Conservation (phyloP, 106 monocot species). For the Allium fistulosum region DNA sequence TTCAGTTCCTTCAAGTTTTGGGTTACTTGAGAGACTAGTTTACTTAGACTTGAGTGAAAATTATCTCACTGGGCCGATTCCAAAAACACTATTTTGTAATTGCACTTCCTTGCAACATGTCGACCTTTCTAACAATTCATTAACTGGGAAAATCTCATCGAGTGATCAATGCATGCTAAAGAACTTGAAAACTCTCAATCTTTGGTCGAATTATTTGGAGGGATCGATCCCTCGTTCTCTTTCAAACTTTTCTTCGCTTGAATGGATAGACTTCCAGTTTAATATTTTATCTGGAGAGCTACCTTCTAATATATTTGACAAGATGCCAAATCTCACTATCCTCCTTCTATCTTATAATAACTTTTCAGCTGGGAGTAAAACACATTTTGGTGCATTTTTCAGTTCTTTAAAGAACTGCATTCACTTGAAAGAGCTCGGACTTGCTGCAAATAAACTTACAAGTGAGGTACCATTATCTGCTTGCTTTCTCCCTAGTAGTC, state of each 20-base stretch:
- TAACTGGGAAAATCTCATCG: constrained; percentile 41
- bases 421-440: constrained; percentile 49
- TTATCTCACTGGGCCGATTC: constrained; percentile 36
- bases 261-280: constrained; percentile 54
- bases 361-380: constrained; percentile 18
- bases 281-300: constrained; percentile 50
- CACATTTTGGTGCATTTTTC: constrained; percentile 45
- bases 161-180: constrained; percentile 22
- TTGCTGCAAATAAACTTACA: constrained; percentile 49
- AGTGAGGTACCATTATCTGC: constrained; percentile 40
- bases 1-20: constrained; percentile 40
- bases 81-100: constrained; percentile 65
- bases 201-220: constrained; percentile 55
- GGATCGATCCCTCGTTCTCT: constrained; percentile 50
- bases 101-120: constrained; percentile 43
- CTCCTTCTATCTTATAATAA: constrained; percentile 70
- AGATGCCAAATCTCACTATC: constrained; percentile 29
- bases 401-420: constrained; percentile 48
- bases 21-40: constrained; percentile 22
- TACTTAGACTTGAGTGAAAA: constrained; percentile 64
- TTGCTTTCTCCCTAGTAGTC: constrained; percentile 37
- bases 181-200: constrained; percentile 34
- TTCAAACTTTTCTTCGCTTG: constrained; percentile 42
- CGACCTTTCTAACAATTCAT: constrained; percentile 76
- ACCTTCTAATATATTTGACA: constrained; percentile 38